Conservation (phyloP, 2,329 filamentous ascomycete genomes). For the Colletotrichum sp. region DNA sequence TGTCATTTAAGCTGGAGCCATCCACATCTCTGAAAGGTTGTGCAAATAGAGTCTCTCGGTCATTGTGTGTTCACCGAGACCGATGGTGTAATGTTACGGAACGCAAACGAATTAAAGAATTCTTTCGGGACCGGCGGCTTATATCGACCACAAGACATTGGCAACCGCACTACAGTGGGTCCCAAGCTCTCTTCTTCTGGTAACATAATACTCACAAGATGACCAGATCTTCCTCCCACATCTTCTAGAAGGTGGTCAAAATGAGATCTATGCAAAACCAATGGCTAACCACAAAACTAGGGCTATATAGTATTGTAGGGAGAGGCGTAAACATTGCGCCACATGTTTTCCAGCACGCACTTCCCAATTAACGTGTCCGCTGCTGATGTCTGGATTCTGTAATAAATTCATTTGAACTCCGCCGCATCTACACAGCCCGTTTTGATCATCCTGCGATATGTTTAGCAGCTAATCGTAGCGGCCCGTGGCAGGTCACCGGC, state of each 20-base stretch:
- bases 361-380: background rate
- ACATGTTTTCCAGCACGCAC: background rate
- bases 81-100: background rate
- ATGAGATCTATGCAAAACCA: background rate
- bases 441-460: background rate
- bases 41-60: background rate
- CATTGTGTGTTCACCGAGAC: background rate
- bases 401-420: background rate
- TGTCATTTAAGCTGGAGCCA: background rate
- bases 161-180: background rate
- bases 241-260: background rate
- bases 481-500: background rate
- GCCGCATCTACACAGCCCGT: background rate
- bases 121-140: background rate
- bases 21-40: background rate
- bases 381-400: background rate
- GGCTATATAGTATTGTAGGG: background rate
- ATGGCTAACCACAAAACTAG: background rate
- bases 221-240: background rate
- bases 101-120: background rate
- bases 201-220: background rate
- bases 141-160: background rate
- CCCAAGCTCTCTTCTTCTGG: background rate
- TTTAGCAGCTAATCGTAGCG: background rate
- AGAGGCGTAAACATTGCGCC: background rate